phyloP scores from a whole-genome alignment of 2,329 filamentous ascomycete species.

The Trichoderma afroharzianum region DNA sequence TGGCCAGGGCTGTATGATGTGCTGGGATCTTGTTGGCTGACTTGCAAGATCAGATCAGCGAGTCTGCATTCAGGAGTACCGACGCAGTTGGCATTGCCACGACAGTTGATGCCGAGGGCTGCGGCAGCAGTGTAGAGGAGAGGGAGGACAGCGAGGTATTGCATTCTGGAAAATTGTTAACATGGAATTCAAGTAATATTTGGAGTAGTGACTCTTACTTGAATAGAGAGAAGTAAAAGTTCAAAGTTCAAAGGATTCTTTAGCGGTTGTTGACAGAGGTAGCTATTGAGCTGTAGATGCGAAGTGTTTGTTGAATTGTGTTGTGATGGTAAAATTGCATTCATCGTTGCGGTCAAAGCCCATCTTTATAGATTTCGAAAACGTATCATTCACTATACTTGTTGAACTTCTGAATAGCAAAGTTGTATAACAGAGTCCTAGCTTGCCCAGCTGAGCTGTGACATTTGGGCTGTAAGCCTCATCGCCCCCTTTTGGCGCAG shows the following conservation, averaged over 20 bases:
- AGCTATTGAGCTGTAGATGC: background rate
- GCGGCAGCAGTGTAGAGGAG: background rate
- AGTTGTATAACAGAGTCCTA: background rate
- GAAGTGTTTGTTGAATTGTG: background rate
- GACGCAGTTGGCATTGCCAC: conserved; percentile 13
- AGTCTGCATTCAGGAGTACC: conserved; percentile 13
- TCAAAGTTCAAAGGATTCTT: background rate
- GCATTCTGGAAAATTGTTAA: background rate
- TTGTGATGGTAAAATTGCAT: background rate
- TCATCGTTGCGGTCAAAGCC: background rate
- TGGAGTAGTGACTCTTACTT: background rate
- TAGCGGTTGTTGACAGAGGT: background rate
- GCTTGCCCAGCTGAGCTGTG: background rate
- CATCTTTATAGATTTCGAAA: conserved; percentile 4
- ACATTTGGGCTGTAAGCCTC: background rate
- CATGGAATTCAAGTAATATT: background rate
- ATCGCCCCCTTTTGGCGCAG: background rate
- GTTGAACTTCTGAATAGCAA: background rate
- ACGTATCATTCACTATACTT: background rate
- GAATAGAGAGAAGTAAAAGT: background rate
- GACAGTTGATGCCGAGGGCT: conserved; percentile 15
- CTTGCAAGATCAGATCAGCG: conserved; percentile 15
- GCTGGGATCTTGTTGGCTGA: conserved; percentile 8
- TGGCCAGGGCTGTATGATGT: conserved; percentile 1
- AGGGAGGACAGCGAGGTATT: conserved; percentile 1